Evolutionary conservation across 129 eudicot species (phyloP), one percentile per base, ranked within the genome.

Genomic region (Escallonia rubra): DNA sequence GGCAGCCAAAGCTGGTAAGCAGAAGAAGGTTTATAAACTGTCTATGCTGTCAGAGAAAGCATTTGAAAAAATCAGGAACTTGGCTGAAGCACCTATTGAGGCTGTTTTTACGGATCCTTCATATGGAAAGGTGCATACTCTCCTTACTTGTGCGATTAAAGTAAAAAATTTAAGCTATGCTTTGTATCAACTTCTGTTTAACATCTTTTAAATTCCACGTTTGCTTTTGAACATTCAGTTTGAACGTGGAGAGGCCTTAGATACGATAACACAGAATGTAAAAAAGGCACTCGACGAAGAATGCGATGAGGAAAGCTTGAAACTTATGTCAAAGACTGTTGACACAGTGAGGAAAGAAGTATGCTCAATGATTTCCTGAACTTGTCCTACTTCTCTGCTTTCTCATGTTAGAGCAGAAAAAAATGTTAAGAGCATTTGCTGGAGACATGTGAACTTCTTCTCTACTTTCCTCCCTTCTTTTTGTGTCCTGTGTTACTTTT

Each of bases 201-300:
- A 3, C 39, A 23, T 64, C n/a, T 40, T 59, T 47, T 48, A 11
- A 8, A 53, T 44, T 56, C 41, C 16, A 13, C 0, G 38, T 57
- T 57, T 42, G 43, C 14, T 53, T 65, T 10, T 74, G 71, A 63
- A 4, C 67, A 49, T 84, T 66, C 75, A 93, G 99, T 89, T 89
- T 79, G 95, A 86, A 73, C 91, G 99, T 62, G 96, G 99, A 64
- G 96, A 84, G 74, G 96, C 98, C 66, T 89, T 93, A 8, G 98
- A 93, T 47, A 93, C 74, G 62, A 93, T 93, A 65, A 74, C 82
- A 48, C 87, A 80, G 79, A 87, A 82, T 73, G 95, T 89, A 64
- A 89, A 76, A 74, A 81, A 61, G 58, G 72, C 70, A 49, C 88
- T 93, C 52, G 90, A 84, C 75, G 95, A 85, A 81, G 99, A 89